Evolutionary conservation across 441 rosid genomes (phyloP).

Genomic region (California macrophylla): DNA sequence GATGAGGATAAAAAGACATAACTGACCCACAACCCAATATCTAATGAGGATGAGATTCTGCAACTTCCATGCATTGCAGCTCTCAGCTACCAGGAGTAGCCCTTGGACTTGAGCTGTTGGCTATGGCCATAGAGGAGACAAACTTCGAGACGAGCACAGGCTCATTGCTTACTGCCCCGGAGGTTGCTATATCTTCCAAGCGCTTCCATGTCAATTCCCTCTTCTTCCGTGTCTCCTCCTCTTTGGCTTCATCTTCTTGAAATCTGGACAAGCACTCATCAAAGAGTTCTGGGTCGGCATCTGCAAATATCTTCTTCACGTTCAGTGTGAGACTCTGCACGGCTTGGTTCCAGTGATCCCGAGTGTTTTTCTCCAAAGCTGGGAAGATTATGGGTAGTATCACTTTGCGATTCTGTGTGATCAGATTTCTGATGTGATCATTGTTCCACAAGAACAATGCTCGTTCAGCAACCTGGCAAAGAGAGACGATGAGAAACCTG

Average conservation of each 20-base stretch:
- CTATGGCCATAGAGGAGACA: conserved; percentile 40
- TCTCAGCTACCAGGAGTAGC: conserved; percentile 38
- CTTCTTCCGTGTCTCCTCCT: conserved; percentile 38
- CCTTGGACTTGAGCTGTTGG: conserved; percentile 32
- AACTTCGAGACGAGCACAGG: conserved; percentile 51
- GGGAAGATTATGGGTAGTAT: conserved; percentile 74
- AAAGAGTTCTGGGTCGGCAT: conserved; percentile 56
- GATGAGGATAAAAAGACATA: conserved; percentile 7
- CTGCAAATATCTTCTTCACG: conserved; percentile 64
- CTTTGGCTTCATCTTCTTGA: conserved; percentile 54
- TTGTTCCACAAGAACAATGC: conserved; percentile 90
- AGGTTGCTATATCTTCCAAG: conserved; percentile 66
- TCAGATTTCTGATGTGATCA: conserved; percentile 70
- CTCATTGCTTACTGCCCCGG: conserved; percentile 47
- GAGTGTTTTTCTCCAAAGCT: conserved; percentile 62
- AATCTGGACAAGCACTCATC: conserved; percentile 59
- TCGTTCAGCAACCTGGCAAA: conserved; percentile 79
- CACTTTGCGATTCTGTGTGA: conserved; percentile 49
- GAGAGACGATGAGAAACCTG: not conserved
- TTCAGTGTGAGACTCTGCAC: conserved; percentile 78
- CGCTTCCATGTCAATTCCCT: conserved; percentile 60
- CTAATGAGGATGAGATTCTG: conserved; percentile 11
- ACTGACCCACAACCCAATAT: conserved; percentile 16
- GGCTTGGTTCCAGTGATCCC: conserved; percentile 80
- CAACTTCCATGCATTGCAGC: conserved; percentile 7